Evolutionary conservation across 2,329 filamentous ascomycete genomes (phyloP).

Genomic region (Hymenoscyphus repandus): DNA sequence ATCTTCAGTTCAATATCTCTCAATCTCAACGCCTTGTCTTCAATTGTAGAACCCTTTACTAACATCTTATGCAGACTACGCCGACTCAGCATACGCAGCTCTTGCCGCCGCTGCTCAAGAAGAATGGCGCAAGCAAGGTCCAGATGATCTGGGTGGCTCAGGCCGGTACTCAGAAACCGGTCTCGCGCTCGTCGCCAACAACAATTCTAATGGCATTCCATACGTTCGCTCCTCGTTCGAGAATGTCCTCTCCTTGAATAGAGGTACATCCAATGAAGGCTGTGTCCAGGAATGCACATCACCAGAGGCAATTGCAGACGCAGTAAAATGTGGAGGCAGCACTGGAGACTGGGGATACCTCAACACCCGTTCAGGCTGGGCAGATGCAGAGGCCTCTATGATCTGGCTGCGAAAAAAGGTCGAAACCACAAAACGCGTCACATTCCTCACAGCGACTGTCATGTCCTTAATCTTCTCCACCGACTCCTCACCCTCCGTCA

Average conservation of each 20-base stretch:
- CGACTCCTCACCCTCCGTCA: constrained; percentile 30
- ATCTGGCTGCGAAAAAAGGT: constrained; percentile 44
- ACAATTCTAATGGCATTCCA: constrained; percentile 33
- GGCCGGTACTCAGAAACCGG: constrained; percentile 68
- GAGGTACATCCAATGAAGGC: constrained; percentile 27
- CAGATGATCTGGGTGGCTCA: constrained; percentile 48
- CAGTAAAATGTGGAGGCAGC: constrained; percentile 43
- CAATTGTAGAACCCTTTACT: not conserved
- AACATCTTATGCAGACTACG: constrained; percentile 60
- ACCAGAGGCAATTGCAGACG: constrained; percentile 39
- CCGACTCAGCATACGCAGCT: constrained; percentile 67
- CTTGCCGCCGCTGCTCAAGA: constrained; percentile 67
- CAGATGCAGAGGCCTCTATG: constrained; percentile 69
- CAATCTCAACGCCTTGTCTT: not conserved
- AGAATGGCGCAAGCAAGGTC: constrained; percentile 57
- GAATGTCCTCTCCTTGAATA: constrained; percentile 46
- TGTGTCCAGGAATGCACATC: constrained; percentile 37
- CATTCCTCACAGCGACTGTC: constrained; percentile 44
- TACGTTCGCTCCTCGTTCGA: constrained; percentile 57
- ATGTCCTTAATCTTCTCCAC: constrained; percentile 19
- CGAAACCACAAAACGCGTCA: constrained; percentile 35
- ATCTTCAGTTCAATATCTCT: not conserved
- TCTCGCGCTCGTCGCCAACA: constrained; percentile 57
- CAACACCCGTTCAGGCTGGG: constrained; percentile 74
- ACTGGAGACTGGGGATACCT: constrained; percentile 65